Evolutionary conservation across 176 grass and related monocot species (phyloP).

Genomic region (Avena sativa): DNA sequence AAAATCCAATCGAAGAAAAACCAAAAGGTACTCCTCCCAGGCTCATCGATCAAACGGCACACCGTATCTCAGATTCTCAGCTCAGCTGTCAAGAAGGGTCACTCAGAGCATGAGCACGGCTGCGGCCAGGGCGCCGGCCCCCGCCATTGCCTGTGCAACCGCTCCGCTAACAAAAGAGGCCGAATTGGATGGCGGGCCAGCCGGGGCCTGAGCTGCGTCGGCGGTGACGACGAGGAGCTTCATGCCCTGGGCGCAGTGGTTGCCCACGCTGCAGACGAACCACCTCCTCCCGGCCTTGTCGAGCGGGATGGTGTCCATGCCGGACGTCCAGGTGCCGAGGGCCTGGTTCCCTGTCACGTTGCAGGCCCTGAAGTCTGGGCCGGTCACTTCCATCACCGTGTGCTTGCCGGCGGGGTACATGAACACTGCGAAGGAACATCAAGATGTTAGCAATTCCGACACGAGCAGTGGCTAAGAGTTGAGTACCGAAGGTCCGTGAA

Average conservation of each 20-base stretch:
- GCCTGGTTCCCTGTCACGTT: slow-evolving; percentile 18
- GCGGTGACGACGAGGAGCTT: slow-evolving; percentile 30
- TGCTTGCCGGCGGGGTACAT: background rate
- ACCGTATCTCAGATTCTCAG: background rate
- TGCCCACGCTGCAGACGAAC: slow-evolving; percentile 26
- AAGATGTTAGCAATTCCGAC: background rate
- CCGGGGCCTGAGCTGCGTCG: background rate
- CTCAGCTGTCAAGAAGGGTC: background rate
- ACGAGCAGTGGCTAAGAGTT: background rate
- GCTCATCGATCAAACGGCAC: too few relatives aligned
- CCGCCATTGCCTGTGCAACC: background rate
- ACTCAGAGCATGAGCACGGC: background rate
- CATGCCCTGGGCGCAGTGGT: slow-evolving; percentile 38
- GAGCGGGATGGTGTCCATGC: slow-evolving; percentile 35
- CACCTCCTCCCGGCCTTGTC: slow-evolving; percentile 23
- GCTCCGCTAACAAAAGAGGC: background rate
- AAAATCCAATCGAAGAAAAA: background rate
- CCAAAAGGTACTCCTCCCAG: too few relatives aligned
- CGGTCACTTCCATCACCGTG: slow-evolving; percentile 42
- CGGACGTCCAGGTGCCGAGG: background rate
- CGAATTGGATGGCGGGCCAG: background rate
- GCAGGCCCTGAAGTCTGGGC: slow-evolving; percentile 20
- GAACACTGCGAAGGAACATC: slow-evolving; percentile 23
- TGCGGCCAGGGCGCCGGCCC: background rate
- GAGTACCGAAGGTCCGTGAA: background rate